These are phyloP conservation scores for Fragaria nilgerrensis DNA, from an alignment of 306 rosid genomes.

Conservation along the genomic window DNA sequence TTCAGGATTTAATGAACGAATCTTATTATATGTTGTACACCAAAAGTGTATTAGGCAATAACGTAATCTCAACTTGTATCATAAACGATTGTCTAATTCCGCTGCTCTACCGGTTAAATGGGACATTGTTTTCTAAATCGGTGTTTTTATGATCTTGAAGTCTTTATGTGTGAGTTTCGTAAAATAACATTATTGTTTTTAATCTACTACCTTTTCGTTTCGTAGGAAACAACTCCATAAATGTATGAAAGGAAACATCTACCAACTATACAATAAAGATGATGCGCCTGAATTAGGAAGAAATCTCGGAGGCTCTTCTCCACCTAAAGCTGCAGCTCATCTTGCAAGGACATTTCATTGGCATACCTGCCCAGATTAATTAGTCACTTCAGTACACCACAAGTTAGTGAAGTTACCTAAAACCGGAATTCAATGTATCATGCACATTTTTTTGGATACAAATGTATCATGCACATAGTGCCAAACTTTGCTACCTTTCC, in stretches of 20 bases:
- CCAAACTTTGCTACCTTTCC: not conserved
- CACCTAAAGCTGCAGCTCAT: not conserved
- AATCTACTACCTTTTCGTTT: not conserved
- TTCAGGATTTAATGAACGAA: too few relatives aligned
- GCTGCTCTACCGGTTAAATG: not conserved
- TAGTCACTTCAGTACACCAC: not conserved
- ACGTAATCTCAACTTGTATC: not conserved
- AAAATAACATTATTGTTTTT: not conserved
- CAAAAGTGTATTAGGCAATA: not conserved
- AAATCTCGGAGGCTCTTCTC: not conserved
- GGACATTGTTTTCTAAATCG: too few relatives aligned
- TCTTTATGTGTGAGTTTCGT: too few relatives aligned
- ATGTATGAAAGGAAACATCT: not conserved
- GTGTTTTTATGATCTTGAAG: too few relatives aligned
- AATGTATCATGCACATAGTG: not conserved
- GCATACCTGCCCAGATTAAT: not conserved
- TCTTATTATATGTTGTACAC: not conserved
- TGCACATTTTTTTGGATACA: not conserved
- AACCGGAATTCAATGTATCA: not conserved
- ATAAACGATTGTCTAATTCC: not conserved
- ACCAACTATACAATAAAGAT: not conserved
- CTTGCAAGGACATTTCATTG: not conserved
- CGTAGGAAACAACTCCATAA: not conserved
- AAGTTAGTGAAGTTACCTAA: not conserved
- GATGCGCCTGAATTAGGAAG: not conserved